These are phyloP conservation scores for Cephalotrichum gorgonifer DNA, from an alignment of 2,329 filamentous ascomycete species.

Conservation along the genomic window DNA sequence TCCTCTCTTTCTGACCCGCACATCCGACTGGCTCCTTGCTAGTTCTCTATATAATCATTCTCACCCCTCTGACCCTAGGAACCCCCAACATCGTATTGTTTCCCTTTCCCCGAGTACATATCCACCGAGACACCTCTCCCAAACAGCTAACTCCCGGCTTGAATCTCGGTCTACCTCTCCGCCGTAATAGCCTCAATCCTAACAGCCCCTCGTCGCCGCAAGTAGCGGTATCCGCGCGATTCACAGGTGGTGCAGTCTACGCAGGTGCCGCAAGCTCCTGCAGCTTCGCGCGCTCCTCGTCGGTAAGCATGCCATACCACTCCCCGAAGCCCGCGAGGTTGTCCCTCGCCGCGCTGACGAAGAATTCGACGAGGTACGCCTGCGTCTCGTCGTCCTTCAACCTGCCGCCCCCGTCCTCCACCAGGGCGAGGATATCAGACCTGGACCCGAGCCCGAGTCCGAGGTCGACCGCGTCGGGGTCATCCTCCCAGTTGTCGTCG, in stretches of 20 bases:
- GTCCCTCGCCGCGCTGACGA: constrained; percentile 48
- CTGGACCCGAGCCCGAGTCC: constrained; percentile 68
- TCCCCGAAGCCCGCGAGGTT: constrained; percentile 45
- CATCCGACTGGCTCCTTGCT: too few species aligned
- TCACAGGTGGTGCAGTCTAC: constrained; percentile 3
- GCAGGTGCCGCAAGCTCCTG: constrained; percentile 33
- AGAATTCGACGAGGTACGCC: constrained; percentile 73
- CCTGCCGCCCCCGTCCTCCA: constrained; percentile 48
- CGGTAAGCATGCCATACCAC: constrained; percentile 45
- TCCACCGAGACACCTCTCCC: too few species aligned
- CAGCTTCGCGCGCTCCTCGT: constrained; percentile 46
- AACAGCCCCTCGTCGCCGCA: too few species aligned
- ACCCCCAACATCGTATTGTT: too few species aligned
- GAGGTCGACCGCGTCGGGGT: constrained; percentile 68
- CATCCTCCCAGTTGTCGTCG: constrained; percentile 76
- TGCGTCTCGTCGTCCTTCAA: constrained; percentile 86
- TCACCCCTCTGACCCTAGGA: too few species aligned
- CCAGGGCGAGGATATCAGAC: constrained; percentile 70
- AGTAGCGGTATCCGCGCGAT: too few species aligned
- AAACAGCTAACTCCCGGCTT: too few species aligned
- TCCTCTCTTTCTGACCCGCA: too few species aligned
- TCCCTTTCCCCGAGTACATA: too few species aligned
- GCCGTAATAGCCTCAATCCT: too few species aligned
- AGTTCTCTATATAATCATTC: too few species aligned
- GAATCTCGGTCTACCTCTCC: too few species aligned